Conservation (phyloP, 2,329 filamentous ascomycete species). For the Hypoxylon sp. region DNA sequence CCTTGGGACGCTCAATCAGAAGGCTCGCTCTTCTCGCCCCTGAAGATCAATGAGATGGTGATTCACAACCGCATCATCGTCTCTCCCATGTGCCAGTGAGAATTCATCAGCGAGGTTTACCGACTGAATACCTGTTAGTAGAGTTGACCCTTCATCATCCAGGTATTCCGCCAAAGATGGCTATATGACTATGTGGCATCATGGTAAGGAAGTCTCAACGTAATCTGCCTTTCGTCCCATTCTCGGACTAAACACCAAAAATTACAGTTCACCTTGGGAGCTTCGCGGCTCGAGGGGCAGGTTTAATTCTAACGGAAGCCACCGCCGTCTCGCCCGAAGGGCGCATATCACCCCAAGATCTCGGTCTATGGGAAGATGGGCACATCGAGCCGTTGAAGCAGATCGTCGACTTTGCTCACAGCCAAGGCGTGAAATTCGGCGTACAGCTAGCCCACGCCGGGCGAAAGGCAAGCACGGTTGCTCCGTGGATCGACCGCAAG, state of each 20-base stretch:
- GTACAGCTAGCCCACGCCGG: conserved; percentile 52
- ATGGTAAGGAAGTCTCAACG: conserved; percentile 35
- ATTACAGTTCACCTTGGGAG: conserved; percentile 53
- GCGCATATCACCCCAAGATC: conserved; percentile 53
- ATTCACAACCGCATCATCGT: conserved; percentile 62
- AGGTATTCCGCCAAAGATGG: conserved; percentile 58
- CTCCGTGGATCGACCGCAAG: conserved; percentile 43
- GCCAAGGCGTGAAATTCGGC: conserved; percentile 48
- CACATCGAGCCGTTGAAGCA: conserved; percentile 51
- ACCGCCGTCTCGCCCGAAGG: conserved; percentile 51
- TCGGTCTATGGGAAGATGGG: conserved; percentile 47
- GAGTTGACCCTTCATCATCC: not conserved
- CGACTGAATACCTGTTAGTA: too few species aligned
- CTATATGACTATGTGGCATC: conserved; percentile 59
- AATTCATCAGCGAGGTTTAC: not conserved
- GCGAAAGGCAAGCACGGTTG: conserved; percentile 48
- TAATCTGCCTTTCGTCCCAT: not conserved
- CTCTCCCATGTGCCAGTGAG: conserved; percentile 60
- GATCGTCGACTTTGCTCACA: conserved; percentile 50
- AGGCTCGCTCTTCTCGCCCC: conserved; percentile 56
- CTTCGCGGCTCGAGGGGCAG: conserved; percentile 54
- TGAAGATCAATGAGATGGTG: conserved; percentile 58
- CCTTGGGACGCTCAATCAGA: conserved; percentile 38
- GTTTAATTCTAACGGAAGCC: conserved; percentile 51
- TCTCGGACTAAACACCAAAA: not conserved